Evolutionary conservation across 345 rosid genomes (phyloP), one percentile per base, ranked within the genome.

Genomic region (Theobroma cacao): DNA sequence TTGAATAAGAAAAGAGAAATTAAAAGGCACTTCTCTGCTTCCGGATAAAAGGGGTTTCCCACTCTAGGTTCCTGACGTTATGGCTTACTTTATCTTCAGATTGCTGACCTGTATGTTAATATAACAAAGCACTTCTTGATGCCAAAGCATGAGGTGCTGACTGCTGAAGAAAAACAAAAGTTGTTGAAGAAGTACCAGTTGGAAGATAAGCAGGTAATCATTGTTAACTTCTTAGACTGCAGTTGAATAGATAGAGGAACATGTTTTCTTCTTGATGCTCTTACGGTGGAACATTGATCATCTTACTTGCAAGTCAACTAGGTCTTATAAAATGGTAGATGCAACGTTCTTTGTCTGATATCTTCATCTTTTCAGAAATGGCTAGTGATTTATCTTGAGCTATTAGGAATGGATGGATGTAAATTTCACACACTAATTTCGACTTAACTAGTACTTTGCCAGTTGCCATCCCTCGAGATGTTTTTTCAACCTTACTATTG

Each of bases 141-240:
- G 78, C 89, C 89, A 47, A 82, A 36, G 74, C 78, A 45, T 47
- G 73, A 77, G 53, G 56, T 87, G 33, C 78, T 84, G 77, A 77
- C 81, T 63, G 22, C 75, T 59, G 72, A 28, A n/a, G 74, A 80
- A 74, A 87, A 82, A 79, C 59, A 60, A n/a, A 55, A 56, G 77
- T 65, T 84, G 61, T 31, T 84, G 83, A 58, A 78, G 63, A 79
- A 80, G 75, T 77, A 74, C 60, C n/a, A 22, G 6, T 13, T 81
- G 58, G 80, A 84, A 71, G 89, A 79, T 34, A 84, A 79, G 40
- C 87, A 84, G 83, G 85, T 82, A 78, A 38, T 33, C 22, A 22
- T 15, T 24, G 43, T 62, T 33, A 53, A 33, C 10, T 72, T 45
- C 52, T 68, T 68, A n/a, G 33, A 43, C 24, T 68, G 38, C 33